A percentile compares a stretch with the other conserved stretches of the same genome.
Evolutionary conservation across 2,329 filamentous ascomycete species (phyloP).

Genomic region (Mycosphaerelloides madeirae): DNA sequence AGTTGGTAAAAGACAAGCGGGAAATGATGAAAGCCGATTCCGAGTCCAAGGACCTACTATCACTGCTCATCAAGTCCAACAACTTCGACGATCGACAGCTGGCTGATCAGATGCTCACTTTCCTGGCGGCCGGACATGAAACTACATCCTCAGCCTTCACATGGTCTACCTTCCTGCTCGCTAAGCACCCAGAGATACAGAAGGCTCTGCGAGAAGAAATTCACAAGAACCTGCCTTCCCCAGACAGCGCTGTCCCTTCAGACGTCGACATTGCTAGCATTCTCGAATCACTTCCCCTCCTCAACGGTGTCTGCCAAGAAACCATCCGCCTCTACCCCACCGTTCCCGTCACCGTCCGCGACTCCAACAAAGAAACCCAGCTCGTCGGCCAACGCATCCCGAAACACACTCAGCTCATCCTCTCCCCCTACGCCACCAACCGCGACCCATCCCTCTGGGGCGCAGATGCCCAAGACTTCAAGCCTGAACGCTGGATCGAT

Average conservation of each 20-base stretch:
- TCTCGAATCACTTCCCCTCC: constrained; percentile 42
- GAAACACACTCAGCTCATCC: constrained; percentile 35
- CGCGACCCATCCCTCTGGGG: constrained; percentile 42
- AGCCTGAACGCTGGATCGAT: constrained; percentile 45
- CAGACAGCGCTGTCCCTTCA: constrained; percentile 23
- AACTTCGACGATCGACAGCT: constrained; percentile 51
- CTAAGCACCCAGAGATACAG: constrained; percentile 61
- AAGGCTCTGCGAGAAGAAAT: constrained; percentile 64
- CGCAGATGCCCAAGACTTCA: constrained; percentile 37
- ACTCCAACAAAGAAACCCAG: constrained; percentile 40
- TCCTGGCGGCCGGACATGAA: constrained; percentile 61
- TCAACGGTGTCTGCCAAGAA: constrained; percentile 46
- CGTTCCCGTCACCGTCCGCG: constrained; percentile 45
- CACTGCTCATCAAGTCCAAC: constrained; percentile 49
- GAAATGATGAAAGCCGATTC: constrained; percentile 31
- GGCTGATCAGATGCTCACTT: constrained; percentile 53
- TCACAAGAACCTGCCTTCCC: constrained; percentile 53
- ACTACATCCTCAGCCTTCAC: constrained; percentile 71
- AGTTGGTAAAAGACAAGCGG: constrained; percentile 48
- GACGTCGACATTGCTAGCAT: constrained; percentile 32
- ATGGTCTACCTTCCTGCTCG: constrained; percentile 71
- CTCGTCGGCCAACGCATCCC: constrained; percentile 38
- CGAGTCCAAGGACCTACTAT: constrained; percentile 39
- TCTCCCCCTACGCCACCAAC: constrained; percentile 42
- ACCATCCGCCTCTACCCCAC: constrained; percentile 44